phyloP scores from a whole-genome alignment of 257 asterid genomes.

The Craterostigma plantagineum region DNA sequence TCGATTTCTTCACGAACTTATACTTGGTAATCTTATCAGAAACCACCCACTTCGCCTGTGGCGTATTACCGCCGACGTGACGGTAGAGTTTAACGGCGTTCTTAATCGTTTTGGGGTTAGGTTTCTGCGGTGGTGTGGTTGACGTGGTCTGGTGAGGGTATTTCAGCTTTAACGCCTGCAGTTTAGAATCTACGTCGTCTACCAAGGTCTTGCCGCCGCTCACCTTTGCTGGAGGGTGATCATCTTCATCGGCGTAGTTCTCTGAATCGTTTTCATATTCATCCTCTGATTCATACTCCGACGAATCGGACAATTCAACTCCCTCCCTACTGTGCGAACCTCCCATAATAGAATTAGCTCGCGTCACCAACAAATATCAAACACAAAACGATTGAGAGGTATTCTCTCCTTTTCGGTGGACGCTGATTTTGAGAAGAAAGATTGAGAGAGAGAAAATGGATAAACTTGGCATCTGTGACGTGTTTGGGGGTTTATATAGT shows the following conservation, averaged over 20 bases:
- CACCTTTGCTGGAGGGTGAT: slow-evolving; percentile 17
- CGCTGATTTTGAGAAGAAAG: too few relatives aligned
- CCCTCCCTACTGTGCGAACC: neutral
- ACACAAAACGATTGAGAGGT: too few relatives aligned
- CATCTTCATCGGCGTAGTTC: slow-evolving; percentile 27
- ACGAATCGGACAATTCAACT: neutral
- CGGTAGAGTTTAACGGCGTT: slow-evolving; percentile 66
- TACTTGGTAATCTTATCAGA: slow-evolving; percentile 44
- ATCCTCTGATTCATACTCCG: slow-evolving; percentile 11
- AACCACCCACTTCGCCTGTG: slow-evolving; percentile 75
- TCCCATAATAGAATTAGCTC: too few relatives aligned
- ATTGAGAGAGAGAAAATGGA: too few relatives aligned
- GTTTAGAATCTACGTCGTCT: slow-evolving; percentile 53
- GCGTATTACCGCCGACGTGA: slow-evolving; percentile 86
- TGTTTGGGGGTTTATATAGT: too few relatives aligned
- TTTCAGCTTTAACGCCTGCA: slow-evolving; percentile 53
- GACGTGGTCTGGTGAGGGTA: slow-evolving; percentile 20
- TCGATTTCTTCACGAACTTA: slow-evolving; percentile 36
- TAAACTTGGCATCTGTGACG: too few relatives aligned
- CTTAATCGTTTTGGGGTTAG: slow-evolving; percentile 12
- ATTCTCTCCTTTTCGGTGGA: too few relatives aligned
- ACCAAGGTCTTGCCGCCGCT: slow-evolving; percentile 27
- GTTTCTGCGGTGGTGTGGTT: slow-evolving; percentile 12
- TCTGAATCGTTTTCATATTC: slow-evolving; percentile 30
- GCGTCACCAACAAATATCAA: too few relatives aligned